phyloP scores from a whole-genome alignment of 495 filamentous ascomycete genomes.

The Neurospora sp. region DNA sequence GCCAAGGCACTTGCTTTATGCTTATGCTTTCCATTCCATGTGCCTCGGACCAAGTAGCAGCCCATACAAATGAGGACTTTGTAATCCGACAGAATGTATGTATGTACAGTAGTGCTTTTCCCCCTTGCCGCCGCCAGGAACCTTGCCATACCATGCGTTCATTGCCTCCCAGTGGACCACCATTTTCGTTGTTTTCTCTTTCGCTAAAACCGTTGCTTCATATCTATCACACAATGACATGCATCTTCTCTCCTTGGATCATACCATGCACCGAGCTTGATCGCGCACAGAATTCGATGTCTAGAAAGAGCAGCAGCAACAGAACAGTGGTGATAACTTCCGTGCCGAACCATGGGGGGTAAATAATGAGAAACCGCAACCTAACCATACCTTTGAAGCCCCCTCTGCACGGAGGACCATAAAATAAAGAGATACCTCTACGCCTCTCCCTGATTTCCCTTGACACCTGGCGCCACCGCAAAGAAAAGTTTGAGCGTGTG shows the following conservation, averaged over 20 bases:
- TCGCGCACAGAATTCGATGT: neutral
- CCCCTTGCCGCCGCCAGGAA: neutral
- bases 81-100: neutral
- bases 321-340: neutral
- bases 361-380: neutral
- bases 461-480: constrained; percentile 20
- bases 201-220: neutral
- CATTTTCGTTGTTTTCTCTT: neutral
- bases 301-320: neutral
- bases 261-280: neutral
- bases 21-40: neutral
- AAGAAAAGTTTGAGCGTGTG: constrained; percentile 9
- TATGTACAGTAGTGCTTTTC: neutral
- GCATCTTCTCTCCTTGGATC: neutral
- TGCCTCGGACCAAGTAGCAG: neutral
- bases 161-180: neutral
- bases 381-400: neutral
- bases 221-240: neutral
- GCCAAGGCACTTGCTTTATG: neutral
- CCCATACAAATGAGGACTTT: neutral
- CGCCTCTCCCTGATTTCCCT: constrained; percentile 1
- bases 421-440: neutral
- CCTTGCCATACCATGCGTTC: neutral
- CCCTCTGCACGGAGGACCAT: neutral
- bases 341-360: neutral